Percentiles rank a stretch among this genome's conserved stretches.
These are phyloP conservation scores for Moricandia moricandioides DNA, from an alignment of 345 rosid genomes.

Conservation along the genomic window DNA sequence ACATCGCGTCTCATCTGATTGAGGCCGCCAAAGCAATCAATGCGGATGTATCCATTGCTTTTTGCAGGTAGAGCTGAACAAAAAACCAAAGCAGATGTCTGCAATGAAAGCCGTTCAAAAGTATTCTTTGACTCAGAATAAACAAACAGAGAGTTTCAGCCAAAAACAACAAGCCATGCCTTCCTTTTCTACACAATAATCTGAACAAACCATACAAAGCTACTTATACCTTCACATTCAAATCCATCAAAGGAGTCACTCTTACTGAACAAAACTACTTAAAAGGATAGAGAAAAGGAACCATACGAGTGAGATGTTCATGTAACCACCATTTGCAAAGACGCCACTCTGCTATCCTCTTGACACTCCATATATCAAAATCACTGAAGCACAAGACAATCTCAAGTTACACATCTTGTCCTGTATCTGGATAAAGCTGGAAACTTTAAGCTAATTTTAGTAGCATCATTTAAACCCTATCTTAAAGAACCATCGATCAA, in stretches of 20 bases:
- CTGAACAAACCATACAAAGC: not conserved
- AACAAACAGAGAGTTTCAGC: conserved; percentile 13
- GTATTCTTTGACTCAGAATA: conserved; percentile 8
- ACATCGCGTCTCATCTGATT: conserved; percentile 99
- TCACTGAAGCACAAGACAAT: conserved; percentile 35
- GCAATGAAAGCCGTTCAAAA: conserved; percentile 77
- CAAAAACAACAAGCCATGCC: not conserved
- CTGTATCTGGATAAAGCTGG: not conserved
- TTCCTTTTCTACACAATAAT: not conserved
- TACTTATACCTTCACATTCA: not conserved
- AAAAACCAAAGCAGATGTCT: conserved; percentile 93
- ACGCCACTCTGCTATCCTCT: conserved; percentile 77
- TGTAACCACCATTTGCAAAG: conserved; percentile 97
- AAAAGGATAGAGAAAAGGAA: not conserved
- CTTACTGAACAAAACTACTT: not conserved
- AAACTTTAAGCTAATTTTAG: not conserved
- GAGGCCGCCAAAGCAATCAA: conserved; percentile 96
- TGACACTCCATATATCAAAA: conserved; percentile 77
- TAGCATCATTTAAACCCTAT: not conserved
- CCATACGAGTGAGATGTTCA: conserved; percentile 59
- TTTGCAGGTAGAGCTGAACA: conserved; percentile 79
- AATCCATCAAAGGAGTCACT: not conserved
- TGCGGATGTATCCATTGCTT: conserved; percentile 83
- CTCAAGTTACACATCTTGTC: not conserved
- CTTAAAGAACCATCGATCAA: not conserved